Evolutionary conservation across 805 yeast species (phyloP).

Genomic region (Yamadazyma tumulicola): DNA sequence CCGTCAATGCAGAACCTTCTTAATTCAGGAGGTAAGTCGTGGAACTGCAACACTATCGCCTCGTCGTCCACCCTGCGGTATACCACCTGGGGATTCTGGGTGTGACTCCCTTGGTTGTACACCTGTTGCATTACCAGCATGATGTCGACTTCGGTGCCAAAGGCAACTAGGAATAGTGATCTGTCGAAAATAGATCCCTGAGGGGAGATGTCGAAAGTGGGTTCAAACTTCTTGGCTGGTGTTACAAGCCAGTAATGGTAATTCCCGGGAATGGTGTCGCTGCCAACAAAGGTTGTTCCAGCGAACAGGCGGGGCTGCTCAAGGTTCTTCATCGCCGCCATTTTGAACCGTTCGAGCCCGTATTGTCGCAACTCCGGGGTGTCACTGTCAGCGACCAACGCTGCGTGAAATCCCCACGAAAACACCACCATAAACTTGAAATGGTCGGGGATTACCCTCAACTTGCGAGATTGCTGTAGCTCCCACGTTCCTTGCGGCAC

Average conservation of each 20-base stretch:
- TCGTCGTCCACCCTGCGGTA: conserved; percentile 38
- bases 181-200: conserved; percentile 42
- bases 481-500: conserved; percentile 32
- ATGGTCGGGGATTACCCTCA: conserved; percentile 13
- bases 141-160: conserved; percentile 37
- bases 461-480: conserved; percentile 17
- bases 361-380: conserved; percentile 58
- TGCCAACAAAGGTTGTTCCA: conserved; percentile 32
- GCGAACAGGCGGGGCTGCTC: conserved; percentile 47
- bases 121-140: conserved; percentile 56
- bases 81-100: conserved; percentile 43
- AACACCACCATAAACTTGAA: conserved; percentile 57
- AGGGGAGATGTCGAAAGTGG: conserved; percentile 63
- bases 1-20: conserved; percentile 71
- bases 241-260: conserved; percentile 62
- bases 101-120: conserved; percentile 55
- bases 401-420: conserved; percentile 86
- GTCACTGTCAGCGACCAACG: conserved; percentile 78
- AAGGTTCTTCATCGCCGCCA: conserved; percentile 62
- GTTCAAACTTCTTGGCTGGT: conserved; percentile 54
- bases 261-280: conserved; percentile 24
- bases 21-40: conserved; percentile 1
- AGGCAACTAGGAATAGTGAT: conserved; percentile 44
- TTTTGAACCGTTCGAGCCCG: conserved; percentile 64
- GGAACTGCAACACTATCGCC: conserved; percentile 16